Base-by-base conservation (phyloP, 345 rosid species). In the Gossypium sturtianum region DNA sequence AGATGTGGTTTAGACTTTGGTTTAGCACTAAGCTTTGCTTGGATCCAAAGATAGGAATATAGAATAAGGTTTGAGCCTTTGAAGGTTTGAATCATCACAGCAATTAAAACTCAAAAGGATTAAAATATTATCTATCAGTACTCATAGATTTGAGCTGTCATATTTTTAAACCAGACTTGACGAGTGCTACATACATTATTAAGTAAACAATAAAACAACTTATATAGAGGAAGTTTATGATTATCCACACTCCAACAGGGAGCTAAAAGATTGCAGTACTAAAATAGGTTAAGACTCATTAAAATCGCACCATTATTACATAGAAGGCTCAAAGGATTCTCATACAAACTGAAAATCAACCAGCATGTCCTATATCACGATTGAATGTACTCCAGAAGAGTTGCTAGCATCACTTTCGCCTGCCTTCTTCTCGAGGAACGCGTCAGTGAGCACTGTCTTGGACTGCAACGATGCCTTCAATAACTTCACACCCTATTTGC, bases 381-480 rank as follows among this genome's bases (percentile, higher is more conserved):
- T 34, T 17, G 67, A 7, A 34, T 16, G 66, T 62, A 2, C 2
- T 7, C 12, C 47, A n/a, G 25, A 15, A 66, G 27, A 4, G 12
- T 47, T 22, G 23, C n/a, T 48, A 66, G 5, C 54, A 12, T 20
- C 53, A 66, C 34, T 44, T 45, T 44, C 7, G 12, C 20, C 54
- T 0, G 49, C 34, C 29, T 27, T 70, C 66, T 62, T 70, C 22
- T 17, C n/a, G 7, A 75, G 15, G 27, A 65, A 75, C 23, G 54
- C 72, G 12, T 56, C 41, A 10, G 73, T 56, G 29, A 56, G 44
- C 23, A 53, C 73, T 0, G 66, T 23, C 66, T 53, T 75, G 57
- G 56, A 66, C 7, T 66, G 66, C 58, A 66, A 3, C 6, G 62
- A 74, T 12, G 70, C 25, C 73, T 67, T 56, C 47, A 75, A 64